A percentile compares a stretch with the other conserved stretches of the same genome.
Evolutionary conservation across 2,329 filamentous ascomycete genomes (phyloP).

Genomic region (Zymoseptoria brevis): DNA sequence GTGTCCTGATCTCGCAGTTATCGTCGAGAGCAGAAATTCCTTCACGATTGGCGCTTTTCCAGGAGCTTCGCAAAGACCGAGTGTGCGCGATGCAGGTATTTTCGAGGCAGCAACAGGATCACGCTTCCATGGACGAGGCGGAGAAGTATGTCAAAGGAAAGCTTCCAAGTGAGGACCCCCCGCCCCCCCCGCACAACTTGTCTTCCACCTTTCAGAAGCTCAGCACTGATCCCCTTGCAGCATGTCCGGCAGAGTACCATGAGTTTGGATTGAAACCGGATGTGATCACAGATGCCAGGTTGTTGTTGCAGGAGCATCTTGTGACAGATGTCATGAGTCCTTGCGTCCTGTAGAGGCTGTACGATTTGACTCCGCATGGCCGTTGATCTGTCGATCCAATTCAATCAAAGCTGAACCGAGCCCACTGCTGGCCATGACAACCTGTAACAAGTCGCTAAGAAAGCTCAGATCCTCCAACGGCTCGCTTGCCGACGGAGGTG

Average conservation of each 20-base stretch:
- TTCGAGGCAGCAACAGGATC: background rate
- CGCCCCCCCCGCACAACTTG: too few species aligned
- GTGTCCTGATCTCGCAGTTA: background rate
- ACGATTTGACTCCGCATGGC: too few species aligned
- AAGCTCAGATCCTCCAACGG: too few species aligned
- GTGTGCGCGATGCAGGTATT: conserved; percentile 2
- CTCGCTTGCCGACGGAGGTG: too few species aligned
- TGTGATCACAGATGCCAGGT: background rate
- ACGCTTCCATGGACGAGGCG: background rate
- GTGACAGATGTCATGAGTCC: background rate
- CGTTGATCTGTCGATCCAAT: too few species aligned
- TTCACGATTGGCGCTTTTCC: background rate
- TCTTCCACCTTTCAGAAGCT: too few species aligned
- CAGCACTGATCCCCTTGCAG: background rate
- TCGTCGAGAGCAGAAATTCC: background rate
- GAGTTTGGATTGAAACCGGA: background rate
- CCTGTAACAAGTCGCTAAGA: too few species aligned
- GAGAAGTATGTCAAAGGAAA: background rate
- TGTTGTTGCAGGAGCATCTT: background rate
- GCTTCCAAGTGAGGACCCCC: background rate
- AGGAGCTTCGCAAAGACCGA: background rate
- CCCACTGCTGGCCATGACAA: too few species aligned
- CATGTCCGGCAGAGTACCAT: background rate
- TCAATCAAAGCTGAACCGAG: too few species aligned
- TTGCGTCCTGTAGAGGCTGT: too few species aligned